A percentile compares a stretch with the other conserved stretches of the same genome.
Conservation (phyloP, 2,329 filamentous ascomycete species). For the Trichoderma sp. region DNA sequence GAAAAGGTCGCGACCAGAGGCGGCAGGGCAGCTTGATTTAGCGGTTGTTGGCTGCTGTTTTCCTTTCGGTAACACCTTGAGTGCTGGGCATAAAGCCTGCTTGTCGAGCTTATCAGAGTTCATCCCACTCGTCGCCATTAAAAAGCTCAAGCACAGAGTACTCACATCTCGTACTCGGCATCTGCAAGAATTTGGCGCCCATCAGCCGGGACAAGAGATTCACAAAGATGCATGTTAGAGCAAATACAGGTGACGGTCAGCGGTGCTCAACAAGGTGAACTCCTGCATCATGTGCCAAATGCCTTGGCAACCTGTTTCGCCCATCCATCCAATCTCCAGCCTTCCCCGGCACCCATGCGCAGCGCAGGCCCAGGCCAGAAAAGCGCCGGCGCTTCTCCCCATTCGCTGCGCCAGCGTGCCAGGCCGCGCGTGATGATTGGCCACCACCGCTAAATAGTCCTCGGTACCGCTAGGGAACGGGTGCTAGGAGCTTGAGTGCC, state of each 20-base stretch:
- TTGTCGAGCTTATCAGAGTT: not conserved
- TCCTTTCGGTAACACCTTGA: not conserved
- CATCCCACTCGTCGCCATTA: not conserved
- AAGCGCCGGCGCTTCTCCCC: slow-evolving; percentile 19
- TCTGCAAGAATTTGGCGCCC: not conserved
- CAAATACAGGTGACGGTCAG: not conserved
- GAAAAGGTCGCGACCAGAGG: not conserved
- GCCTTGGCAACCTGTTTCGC: slow-evolving; percentile 8
- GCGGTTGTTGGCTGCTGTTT: not conserved
- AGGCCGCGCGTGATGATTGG: slow-evolving; percentile 14
- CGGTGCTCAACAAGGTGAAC: not conserved
- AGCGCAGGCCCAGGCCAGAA: not conserved
- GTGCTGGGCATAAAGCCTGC: not conserved
- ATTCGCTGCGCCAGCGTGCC: slow-evolving; percentile 19
- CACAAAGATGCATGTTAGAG: not conserved
- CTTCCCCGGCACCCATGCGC: slow-evolving; percentile 1
- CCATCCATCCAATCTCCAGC: slow-evolving; percentile 9
- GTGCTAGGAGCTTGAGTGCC: not conserved
- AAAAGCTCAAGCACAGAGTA: not conserved
- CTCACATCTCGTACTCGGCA: slow-evolving; percentile 12
- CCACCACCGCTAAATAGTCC: not conserved
- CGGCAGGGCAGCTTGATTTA: not conserved
- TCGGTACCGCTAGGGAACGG: not conserved
- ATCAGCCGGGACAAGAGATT: not conserved
- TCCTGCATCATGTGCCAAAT: slow-evolving; percentile 16